A percentile compares a stretch with the other conserved stretches of the same genome.
phyloP scores from a whole-genome alignment of 2,329 filamentous ascomycete species.

The Falciphora oryzae region DNA sequence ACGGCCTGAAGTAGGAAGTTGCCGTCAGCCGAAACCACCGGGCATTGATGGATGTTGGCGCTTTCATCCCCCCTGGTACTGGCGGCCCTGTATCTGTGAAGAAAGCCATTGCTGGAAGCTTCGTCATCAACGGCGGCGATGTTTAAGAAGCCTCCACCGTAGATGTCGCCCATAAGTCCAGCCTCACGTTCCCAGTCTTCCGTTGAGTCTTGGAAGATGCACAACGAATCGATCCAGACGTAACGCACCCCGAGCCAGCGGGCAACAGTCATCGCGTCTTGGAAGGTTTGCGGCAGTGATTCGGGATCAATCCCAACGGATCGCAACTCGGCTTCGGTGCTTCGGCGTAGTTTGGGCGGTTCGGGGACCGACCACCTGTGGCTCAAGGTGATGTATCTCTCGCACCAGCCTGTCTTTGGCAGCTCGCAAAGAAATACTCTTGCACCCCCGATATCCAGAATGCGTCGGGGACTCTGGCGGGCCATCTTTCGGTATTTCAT shows the following conservation, averaged over 20 bases:
- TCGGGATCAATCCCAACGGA: background rate
- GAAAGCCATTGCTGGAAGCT: no score
- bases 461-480: no score
- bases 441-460: no score
- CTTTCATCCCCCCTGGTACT: no score
- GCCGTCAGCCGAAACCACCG: no score
- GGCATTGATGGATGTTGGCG: no score
- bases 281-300: background rate
- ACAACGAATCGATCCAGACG: constrained; percentile 7
- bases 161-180: background rate
- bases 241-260: constrained; percentile 2
- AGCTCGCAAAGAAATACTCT: no score
- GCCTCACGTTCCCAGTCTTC: background rate
- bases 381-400: constrained; percentile 8
- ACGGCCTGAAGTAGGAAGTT: no score
- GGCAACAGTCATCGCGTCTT: background rate
- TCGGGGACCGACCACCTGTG: constrained; percentile 8
- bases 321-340: constrained; percentile 3
- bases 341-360: background rate
- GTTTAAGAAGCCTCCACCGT: background rate
- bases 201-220: background rate
- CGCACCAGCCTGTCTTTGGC: no score
- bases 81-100: no score
- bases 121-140: background rate
- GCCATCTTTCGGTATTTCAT: no score